Base-by-base conservation (phyloP, 2,329 filamentous ascomycete genomes). In the Bipolaris cookei region DNA sequence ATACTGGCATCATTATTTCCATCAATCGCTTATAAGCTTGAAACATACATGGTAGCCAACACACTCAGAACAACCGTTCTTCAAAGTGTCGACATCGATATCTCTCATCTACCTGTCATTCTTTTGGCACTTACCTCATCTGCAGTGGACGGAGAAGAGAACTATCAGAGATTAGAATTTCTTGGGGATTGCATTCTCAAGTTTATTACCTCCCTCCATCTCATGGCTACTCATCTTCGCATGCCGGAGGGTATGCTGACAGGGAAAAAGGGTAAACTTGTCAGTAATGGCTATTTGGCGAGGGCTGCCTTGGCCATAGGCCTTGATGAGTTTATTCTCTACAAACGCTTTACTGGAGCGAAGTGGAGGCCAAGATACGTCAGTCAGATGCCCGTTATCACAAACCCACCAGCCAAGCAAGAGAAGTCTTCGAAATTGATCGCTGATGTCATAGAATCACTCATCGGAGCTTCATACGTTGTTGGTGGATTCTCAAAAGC, bases 121-220 rank as follows among this genome's bases (percentile, higher is more conserved):
- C 72, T 87, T 1, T 87, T 86, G 8, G 92, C 93, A 1, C 88
- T 96, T 47, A 90, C 84, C 48, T 81, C 90, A 0, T 85, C 88
- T 0, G 81, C 81, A 1, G 86, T 90, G 0, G 70, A 75, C 2
- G 86, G 88, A 45, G 73, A 78, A 1, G 82, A 81, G 0, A 84
- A 97, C 62, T 97, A 97, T 70, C 90, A 98, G 67, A 82, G 90
- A 2, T 79, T 96, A 0, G 95, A 98, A 71, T 96, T 96, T 64
- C 78, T 97, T 0, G 95, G 95, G 0, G 94, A 98, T 68, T 87
- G 87, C 0, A 81, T 96, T 1, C 81, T 98, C 35, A 98, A 98
- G 68, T 85, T 89, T 54, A 86, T 85, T 44, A 83, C 89, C 0
- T 86, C 87, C 0, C 73, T 91, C 1, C 88, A 92, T 53, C 81